Evolutionary conservation across 371 early-diverging fungal genomes (phyloP), one percentile per base, ranked within the genome.

Genomic region (Apophysomyces ossiformis): DNA sequence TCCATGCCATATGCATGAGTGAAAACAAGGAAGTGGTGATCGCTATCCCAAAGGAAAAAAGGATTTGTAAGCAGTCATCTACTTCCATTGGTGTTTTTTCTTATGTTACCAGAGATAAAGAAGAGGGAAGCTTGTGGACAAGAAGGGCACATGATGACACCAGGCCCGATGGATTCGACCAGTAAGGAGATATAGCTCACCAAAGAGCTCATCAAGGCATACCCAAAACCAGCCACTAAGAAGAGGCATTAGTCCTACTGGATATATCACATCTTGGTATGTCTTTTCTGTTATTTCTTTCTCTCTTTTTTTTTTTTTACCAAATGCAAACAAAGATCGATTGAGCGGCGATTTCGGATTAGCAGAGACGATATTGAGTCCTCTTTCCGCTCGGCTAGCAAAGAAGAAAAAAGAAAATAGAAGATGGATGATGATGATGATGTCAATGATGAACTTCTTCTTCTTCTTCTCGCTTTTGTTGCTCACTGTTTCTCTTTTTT

Each of bases 1-100:
- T 90, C 92, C 92, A 92, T 1, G 73, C 75, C 37, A 87, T 85
- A 66, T 92, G 89, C 58, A 90, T 78, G 18, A 91, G 72, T 26
- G 89, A 90, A 62, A 90, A 89, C 16, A 90, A 38, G n/a, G 84
- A 82, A 0, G 90, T 90, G 0, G 86, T 89, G 11, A 91, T 75
- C 5, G 93, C 91, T 86, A 11, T 69, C 12, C 26, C 37, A 9
- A 44, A 50, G 6, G 37, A 36, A 35, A 7, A 35, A n/a, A n/a
- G n/a, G n/a, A n/a, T 58, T 11, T 26, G 32, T 26, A 26, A 26
- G 32, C 32, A 26, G 2, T 26, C 32, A 26, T 26, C 32, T 2
- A 26, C 32, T 26, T 8, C 36, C 15, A 43, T 44, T 57, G 2
- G 32, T 3, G 32, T 3, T 26, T 26, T 26, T 26, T 3, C 32